These are phyloP conservation scores for Platanus orientalis DNA, from an alignment of 164 flowering plant genomes.

Conservation along the genomic window DNA sequence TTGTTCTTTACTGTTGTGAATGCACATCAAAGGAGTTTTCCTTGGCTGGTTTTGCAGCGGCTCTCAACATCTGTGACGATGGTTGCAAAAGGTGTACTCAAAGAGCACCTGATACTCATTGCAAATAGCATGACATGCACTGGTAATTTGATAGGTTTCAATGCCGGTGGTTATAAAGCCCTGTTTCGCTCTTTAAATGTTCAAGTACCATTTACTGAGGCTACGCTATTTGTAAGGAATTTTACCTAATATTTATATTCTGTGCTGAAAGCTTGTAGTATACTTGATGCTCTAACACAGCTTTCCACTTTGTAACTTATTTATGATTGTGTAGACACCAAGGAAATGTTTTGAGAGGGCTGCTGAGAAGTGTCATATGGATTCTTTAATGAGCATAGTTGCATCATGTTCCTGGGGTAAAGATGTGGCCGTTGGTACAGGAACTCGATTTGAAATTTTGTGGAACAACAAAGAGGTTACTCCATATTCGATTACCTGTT, in stretches of 20 bases:
- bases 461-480: conserved; percentile 69
- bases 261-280: neutral
- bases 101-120: conserved; percentile 77
- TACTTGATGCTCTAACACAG: neutral
- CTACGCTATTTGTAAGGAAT: conserved; percentile 75
- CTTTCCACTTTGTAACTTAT: conserved; percentile 1
- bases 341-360: conserved; percentile 88
- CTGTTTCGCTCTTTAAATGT: conserved; percentile 57
- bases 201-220: conserved; percentile 90
- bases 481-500: neutral
- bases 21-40: neutral
- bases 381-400: conserved; percentile 71
- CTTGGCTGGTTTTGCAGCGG: conserved; percentile 49
- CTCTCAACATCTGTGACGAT: conserved; percentile 65
- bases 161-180: conserved; percentile 76
- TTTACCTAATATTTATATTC: neutral
- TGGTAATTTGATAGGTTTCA: conserved; percentile 82
- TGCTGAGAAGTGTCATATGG: conserved; percentile 76
- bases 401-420: conserved; percentile 98
- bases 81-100: conserved; percentile 85
- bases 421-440: conserved; percentile 85
- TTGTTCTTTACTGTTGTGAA: too few relatives aligned
- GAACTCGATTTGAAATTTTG: conserved; percentile 69
- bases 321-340: conserved; percentile 47
- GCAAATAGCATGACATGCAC: conserved; percentile 86